Evolutionary conservation across 768 basidiomycete species (phyloP).

Genomic region (Rhizopogon vinicolor): DNA sequence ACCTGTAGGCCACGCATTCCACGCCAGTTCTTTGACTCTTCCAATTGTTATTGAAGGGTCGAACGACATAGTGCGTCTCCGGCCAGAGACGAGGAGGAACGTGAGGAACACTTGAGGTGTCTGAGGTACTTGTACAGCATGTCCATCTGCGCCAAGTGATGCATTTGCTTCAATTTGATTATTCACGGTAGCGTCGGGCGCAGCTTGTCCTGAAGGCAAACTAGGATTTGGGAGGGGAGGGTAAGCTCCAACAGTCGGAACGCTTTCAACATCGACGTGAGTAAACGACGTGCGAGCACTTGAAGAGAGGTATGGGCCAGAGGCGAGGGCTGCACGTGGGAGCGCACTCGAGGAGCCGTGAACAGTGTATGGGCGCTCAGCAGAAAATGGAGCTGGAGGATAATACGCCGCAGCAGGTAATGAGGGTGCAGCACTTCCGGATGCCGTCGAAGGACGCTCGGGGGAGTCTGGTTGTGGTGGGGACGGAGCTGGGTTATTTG

Average conservation of each 20-base stretch:
- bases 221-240: slow-evolving; percentile 11
- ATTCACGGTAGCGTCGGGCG: slow-evolving; percentile 2
- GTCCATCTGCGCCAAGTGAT: neutral
- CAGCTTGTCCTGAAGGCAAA: neutral
- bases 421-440: slow-evolving; percentile 14
- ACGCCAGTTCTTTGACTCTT: slow-evolving; percentile 77
- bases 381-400: neutral
- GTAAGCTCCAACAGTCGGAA: slow-evolving; percentile 14
- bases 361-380: slow-evolving; percentile 19
- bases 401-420: slow-evolving; percentile 7
- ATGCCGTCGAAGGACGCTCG: slow-evolving; percentile 25
- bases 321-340: neutral
- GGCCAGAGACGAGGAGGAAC: slow-evolving; percentile 69
- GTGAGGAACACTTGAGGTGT: slow-evolving; percentile 62
- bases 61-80: slow-evolving; percentile 66
- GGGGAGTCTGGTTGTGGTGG: slow-evolving; percentile 22
- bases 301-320: slow-evolving; percentile 29
- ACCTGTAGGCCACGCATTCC: slow-evolving; percentile 81
- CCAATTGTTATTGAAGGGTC: slow-evolving; percentile 72
- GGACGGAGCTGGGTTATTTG: slow-evolving; percentile 4
- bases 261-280: slow-evolving; percentile 37
- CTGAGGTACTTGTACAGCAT: slow-evolving; percentile 39
- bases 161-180: slow-evolving; percentile 6
- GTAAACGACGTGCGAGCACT: slow-evolving; percentile 53
- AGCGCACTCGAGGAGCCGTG: slow-evolving; percentile 3